Evolutionary conservation across 2,329 filamentous ascomycete genomes (phyloP).

Genomic region (Cordyceps farinosa): DNA sequence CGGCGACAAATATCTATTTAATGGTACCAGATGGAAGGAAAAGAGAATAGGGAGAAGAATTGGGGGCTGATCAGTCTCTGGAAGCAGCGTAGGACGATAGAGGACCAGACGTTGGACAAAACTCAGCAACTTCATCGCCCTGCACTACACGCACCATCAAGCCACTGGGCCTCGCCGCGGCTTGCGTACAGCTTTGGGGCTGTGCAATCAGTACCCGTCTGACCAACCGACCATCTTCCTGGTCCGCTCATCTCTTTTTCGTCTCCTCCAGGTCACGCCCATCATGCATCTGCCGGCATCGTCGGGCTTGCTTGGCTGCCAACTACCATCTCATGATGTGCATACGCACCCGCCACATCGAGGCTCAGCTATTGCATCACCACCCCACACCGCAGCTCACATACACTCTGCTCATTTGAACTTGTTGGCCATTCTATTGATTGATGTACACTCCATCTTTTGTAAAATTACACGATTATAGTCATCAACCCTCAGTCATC

Average conservation of each 20-base stretch:
- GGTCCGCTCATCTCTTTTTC: background rate
- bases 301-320: background rate
- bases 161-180: background rate
- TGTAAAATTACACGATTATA: conserved; percentile 12
- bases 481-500: conserved; percentile 23
- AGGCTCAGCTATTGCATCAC: background rate
- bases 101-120: background rate
- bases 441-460: background rate
- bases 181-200: conserved; percentile 13
- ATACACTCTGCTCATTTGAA: too few relatives aligned
- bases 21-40: too few relatives aligned
- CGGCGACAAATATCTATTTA: too few relatives aligned
- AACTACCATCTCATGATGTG: background rate
- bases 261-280: too few relatives aligned
- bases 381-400: background rate
- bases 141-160: background rate
- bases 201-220: conserved; percentile 2
- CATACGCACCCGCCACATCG: background rate
- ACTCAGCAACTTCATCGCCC: background rate
- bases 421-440: background rate
- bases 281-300: background rate
- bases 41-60: too few relatives aligned
- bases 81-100: too few relatives aligned
- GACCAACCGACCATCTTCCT: background rate
- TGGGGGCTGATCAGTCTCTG: too few relatives aligned